Evolutionary conservation across 805 yeast genomes (phyloP).

Genomic region (Helenozyma baotianmanensis): DNA sequence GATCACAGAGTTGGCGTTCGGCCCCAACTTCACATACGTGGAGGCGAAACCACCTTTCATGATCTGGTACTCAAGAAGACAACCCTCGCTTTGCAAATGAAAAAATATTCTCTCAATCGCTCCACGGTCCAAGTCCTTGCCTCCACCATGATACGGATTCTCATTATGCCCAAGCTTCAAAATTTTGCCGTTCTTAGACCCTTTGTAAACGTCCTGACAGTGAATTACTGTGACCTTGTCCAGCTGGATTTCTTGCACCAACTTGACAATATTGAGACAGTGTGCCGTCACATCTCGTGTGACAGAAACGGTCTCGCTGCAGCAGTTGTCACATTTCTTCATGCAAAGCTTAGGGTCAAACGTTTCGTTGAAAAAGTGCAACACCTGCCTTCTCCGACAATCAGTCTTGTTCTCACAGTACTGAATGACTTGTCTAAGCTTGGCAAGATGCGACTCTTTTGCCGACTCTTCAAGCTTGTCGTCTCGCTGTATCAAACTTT

Average conservation of each 20-base stretch:
- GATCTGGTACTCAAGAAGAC: slow-evolving; percentile 66
- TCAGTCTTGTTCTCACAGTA: slow-evolving; percentile 90
- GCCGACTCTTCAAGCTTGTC: slow-evolving; percentile 57
- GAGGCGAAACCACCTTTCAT: slow-evolving; percentile 77
- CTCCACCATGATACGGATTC: slow-evolving; percentile 64
- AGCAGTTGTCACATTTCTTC: slow-evolving; percentile 83
- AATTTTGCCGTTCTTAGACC: slow-evolving; percentile 62
- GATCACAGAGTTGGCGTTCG: slow-evolving; percentile 47
- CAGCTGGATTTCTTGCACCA: slow-evolving; percentile 54
- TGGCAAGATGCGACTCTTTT: slow-evolving; percentile 71
- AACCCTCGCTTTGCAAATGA: slow-evolving; percentile 61
- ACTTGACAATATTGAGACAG: slow-evolving; percentile 53
- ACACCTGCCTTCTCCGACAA: slow-evolving; percentile 83
- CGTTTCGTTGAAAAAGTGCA: slow-evolving; percentile 84
- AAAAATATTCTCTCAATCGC: slow-evolving; percentile 82
- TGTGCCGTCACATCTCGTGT: slow-evolving; percentile 64
- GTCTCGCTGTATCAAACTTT: slow-evolving; percentile 74
- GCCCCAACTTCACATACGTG: slow-evolving; percentile 66
- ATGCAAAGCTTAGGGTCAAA: slow-evolving; percentile 65
- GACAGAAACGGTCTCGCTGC: slow-evolving; percentile 31
- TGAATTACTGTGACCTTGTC: slow-evolving; percentile 70
- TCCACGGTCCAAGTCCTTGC: slow-evolving; percentile 57
- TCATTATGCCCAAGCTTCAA: slow-evolving; percentile 57
- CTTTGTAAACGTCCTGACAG: slow-evolving; percentile 79
- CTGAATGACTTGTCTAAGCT: slow-evolving; percentile 77